Base-by-base conservation (phyloP, 176 grass and related monocot genomes). In the Leersia perrieri region DNA sequence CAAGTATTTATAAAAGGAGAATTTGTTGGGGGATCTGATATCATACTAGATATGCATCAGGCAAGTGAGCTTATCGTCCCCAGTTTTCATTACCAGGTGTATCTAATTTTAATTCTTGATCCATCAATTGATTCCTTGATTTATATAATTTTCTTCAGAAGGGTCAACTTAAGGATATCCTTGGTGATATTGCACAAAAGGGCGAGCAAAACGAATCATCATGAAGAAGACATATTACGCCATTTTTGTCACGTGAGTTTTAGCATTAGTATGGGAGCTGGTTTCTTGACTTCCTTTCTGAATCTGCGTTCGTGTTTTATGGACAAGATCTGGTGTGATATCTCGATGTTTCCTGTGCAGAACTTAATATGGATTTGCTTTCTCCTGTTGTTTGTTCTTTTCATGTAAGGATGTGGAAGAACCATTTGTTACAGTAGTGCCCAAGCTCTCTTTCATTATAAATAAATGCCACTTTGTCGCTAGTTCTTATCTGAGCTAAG, bases 1-100 rank as follows among this genome's bases (percentile, higher is more conserved):
- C 93, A 99, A 90, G 83, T 99, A 86, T 96, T 96, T 88, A 96
- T 99, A 51, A 96, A 99, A 28, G 91, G 96, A 77, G 93, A 99
- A 60, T 99, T 99, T 66, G 76, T 99, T 36, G 97, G 97, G 4
- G 97, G 97, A 31, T 95, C 97, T 49, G 97, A 99, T 89, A 96
- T 96, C 72, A 88, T 99, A 79, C 85, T 99, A 55, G 88, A 53
- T 76, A 96, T 96, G 97, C 97, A 99, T 64, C 93, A 96, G 97
- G 97, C 88, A 93, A 87, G 72, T 49, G 70, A 88, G 71, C 11
- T 66, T 11, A 34, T 60, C 34, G 55, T 28, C 4, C 15, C 22
- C 41, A 14, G 3, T 12, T 82, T 55, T 87, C 11, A 20, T 60
- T 13, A 58, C 33, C 67, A 18, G 68, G 60, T 61, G 3, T 81